Evolutionary conservation across 202 grass and related monocot species (phyloP).

Genomic region (Dendrocalamus latiflorus): DNA sequence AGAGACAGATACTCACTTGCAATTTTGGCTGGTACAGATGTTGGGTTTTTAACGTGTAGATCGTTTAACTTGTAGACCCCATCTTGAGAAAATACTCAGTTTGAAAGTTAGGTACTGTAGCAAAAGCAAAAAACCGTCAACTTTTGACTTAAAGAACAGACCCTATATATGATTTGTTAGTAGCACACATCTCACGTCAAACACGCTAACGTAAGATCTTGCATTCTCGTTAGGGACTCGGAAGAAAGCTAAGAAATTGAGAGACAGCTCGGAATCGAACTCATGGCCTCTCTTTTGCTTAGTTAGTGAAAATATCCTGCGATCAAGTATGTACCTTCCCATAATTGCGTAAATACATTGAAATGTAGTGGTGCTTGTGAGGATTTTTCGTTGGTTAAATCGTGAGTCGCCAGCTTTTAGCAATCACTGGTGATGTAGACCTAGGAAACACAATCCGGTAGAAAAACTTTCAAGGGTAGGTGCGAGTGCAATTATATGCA

Average conservation of each 20-base stretch:
- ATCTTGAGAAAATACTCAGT: too few relatives aligned
- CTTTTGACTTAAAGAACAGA: too few relatives aligned
- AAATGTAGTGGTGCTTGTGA: neutral
- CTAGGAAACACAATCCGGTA: neutral
- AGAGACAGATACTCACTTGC: too few relatives aligned
- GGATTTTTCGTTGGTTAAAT: neutral
- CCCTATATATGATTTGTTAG: too few relatives aligned
- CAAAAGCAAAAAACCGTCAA: too few relatives aligned
- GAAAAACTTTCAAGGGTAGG: neutral
- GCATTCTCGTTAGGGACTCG: neutral
- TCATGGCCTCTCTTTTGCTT: neutral
- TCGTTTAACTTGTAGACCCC: too few relatives aligned
- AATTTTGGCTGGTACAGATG: too few relatives aligned
- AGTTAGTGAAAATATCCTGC: neutral
- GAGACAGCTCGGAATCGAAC: neutral
- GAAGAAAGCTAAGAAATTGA: neutral
- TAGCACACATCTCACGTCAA: too few relatives aligned
- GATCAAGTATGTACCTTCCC: neutral
- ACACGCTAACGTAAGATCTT: neutral
- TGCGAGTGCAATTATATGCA: slow-evolving; percentile 6
- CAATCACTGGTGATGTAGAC: neutral
- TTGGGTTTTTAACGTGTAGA: too few relatives aligned
- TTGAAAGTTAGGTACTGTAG: too few relatives aligned
- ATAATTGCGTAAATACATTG: neutral
- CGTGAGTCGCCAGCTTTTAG: neutral